These are phyloP conservation scores for Salix koriyanagi DNA, from an alignment of 345 rosid genomes.

Conservation along the genomic window DNA sequence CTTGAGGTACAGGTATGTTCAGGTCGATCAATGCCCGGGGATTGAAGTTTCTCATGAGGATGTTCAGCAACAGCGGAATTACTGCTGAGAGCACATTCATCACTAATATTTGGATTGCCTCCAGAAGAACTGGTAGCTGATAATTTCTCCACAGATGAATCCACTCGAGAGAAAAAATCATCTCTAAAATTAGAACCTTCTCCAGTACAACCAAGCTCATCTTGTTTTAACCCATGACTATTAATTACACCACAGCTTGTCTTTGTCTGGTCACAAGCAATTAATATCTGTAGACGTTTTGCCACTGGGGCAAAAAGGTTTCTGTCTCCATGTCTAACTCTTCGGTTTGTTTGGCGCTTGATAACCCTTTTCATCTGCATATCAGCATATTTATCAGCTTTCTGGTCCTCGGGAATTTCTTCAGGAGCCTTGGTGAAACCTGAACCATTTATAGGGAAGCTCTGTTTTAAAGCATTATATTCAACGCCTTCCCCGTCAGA, in stretches of 20 bases:
- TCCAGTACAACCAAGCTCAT: conserved; percentile 10
- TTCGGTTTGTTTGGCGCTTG: conserved; percentile 18
- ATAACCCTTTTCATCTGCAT: conserved; percentile 12
- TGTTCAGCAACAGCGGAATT: conserved; percentile 14
- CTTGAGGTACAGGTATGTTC: conserved; percentile 44
- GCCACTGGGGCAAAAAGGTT: conserved; percentile 19
- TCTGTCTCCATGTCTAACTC: conserved; percentile 18
- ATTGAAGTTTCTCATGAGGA: conserved; percentile 21
- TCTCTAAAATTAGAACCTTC: conserved; percentile 12
- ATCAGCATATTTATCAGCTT: conserved; percentile 7
- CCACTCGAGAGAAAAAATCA: conserved; percentile 9
- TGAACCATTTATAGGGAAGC: conserved; percentile 3
- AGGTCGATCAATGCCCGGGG: conserved; percentile 38
- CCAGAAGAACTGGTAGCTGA: conserved; percentile 25
- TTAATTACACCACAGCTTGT: conserved; percentile 9
- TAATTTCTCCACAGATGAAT: conserved; percentile 26
- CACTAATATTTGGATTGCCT: conserved; percentile 15
- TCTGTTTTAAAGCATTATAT: conserved; percentile 12
- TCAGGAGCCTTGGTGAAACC: conserved; percentile 15
- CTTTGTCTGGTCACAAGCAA: conserved; percentile 15
- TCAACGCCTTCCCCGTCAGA: conserved; percentile 11
- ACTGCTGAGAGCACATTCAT: conserved; percentile 22
- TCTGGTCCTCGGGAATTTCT: conserved; percentile 15
- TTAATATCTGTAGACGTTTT: conserved; percentile 23
- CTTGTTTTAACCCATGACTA: conserved; percentile 20